These are phyloP conservation scores for Candida glucosophila DNA, from an alignment of 1,139 yeast species.

Conservation along the genomic window DNA sequence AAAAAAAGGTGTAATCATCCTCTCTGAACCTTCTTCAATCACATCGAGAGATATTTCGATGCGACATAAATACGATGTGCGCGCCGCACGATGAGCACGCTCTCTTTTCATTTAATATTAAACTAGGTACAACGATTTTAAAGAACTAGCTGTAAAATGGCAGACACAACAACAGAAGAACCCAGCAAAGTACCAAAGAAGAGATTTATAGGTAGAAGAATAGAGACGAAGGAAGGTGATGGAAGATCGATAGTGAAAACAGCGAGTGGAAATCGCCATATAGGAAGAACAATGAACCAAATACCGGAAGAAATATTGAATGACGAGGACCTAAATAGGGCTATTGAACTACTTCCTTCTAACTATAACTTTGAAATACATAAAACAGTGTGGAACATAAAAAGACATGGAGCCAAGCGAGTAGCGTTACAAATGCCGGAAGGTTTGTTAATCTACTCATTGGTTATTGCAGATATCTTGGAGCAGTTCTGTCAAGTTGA, in stretches of 20 bases:
- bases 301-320: conserved; percentile 83
- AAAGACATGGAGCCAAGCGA: conserved; percentile 56
- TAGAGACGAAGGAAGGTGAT: conserved; percentile 7
- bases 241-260: conserved; percentile 14
- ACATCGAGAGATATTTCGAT: too few species aligned
- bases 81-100: conserved; percentile 6
- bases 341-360: conserved; percentile 72
- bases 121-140: too few species aligned
- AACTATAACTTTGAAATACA: conserved; percentile 95
- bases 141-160: conserved; percentile 2
- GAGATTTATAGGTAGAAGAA: conserved; percentile 27
- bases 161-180: conserved; percentile 2
- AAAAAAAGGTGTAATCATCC: conserved; percentile 85
- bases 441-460: conserved; percentile 80
- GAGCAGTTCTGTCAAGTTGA: conserved; percentile 88
- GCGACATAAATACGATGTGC: too few species aligned
- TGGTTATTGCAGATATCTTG: conserved; percentile 79
- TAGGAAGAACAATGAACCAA: conserved; percentile 67
- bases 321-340: conserved; percentile 72
- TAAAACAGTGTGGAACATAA: conserved; percentile 89
- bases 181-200: conserved; percentile 12
- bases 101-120: too few species aligned
- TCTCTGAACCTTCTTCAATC: not conserved
- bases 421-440: conserved; percentile 98
- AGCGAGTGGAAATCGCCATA: conserved; percentile 16